These are phyloP conservation scores for Prunus kanzakura DNA, from an alignment of 306 rosid genomes.

Conservation along the genomic window DNA sequence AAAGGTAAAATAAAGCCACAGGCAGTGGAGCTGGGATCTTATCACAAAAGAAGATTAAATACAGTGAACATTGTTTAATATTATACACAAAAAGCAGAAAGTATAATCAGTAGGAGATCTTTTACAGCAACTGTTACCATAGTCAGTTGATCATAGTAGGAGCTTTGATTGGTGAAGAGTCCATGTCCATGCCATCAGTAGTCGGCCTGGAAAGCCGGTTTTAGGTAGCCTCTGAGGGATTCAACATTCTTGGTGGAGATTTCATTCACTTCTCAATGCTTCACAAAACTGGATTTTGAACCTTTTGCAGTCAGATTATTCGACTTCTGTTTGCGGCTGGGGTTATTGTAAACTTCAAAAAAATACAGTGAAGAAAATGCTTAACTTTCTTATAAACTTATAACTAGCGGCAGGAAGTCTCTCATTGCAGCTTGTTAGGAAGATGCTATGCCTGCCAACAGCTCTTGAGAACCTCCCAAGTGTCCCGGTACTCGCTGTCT, in stretches of 20 bases:
- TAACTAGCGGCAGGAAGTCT: neutral
- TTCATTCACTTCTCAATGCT: neutral
- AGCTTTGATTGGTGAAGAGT: neutral
- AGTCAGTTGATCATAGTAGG: neutral
- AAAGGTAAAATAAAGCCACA: too few species aligned
- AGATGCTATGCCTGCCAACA: conserved; percentile 55
- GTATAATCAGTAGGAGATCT: neutral
- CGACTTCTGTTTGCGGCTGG: neutral
- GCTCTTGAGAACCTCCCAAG: conserved; percentile 52
- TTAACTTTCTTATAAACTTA: neutral
- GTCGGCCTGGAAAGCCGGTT: neutral
- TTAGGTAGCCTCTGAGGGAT: neutral
- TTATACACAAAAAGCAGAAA: neutral
- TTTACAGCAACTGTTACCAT: neutral
- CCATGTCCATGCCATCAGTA: neutral
- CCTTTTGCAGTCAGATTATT: neutral
- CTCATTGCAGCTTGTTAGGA: conserved; percentile 31
- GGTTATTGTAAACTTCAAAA: neutral
- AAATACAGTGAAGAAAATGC: neutral
- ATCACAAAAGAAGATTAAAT: neutral
- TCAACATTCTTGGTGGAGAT: neutral
- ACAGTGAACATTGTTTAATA: neutral
- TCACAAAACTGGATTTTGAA: neutral
- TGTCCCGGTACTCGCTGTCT: conserved; percentile 62
- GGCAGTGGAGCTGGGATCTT: neutral